These are phyloP conservation scores for Coprinopsis strossmayeri DNA, from an alignment of 768 basidiomycete genomes.

Conservation along the genomic window DNA sequence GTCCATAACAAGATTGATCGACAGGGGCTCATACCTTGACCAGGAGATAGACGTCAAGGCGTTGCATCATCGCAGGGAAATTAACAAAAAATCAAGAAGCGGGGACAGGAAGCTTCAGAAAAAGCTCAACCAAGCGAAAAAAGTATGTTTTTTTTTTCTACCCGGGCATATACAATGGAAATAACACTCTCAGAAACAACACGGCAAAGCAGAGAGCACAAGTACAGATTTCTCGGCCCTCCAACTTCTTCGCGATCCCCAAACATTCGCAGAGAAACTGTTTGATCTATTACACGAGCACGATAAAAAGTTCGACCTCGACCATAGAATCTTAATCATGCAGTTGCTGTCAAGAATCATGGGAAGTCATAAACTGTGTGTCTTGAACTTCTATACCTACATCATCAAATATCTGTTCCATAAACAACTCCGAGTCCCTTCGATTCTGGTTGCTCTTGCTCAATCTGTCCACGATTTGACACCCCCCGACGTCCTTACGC, in stretches of 20 bases:
- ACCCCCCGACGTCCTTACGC: slow-evolving; percentile 86
- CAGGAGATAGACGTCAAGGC: slow-evolving; percentile 63
- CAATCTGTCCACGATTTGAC: slow-evolving; percentile 94
- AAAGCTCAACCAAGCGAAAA: slow-evolving; percentile 66
- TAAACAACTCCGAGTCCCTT: slow-evolving; percentile 86
- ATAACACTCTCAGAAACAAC: slow-evolving; percentile 24
- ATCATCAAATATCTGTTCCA: slow-evolving; percentile 90
- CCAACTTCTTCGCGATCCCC: slow-evolving; percentile 90
- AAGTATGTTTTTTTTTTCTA: slow-evolving; percentile 33
- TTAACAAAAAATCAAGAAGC: slow-evolving; percentile 89
- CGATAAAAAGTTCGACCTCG: slow-evolving; percentile 93
- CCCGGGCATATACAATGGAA: background rate
- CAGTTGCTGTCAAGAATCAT: slow-evolving; percentile 92
- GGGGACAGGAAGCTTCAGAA: slow-evolving; percentile 77
- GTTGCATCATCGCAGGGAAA: slow-evolving; percentile 79
- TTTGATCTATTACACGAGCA: slow-evolving; percentile 77
- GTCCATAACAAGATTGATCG: too few species aligned
- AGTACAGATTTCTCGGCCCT: slow-evolving; percentile 84
- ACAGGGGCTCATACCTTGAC: slow-evolving; percentile 9
- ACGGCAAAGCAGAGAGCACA: slow-evolving; percentile 20
- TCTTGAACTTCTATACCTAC: slow-evolving; percentile 94
- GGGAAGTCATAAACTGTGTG: slow-evolving; percentile 87
- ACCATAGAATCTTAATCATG: slow-evolving; percentile 97
- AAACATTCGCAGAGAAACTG: slow-evolving; percentile 91
- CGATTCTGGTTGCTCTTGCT: slow-evolving; percentile 89